Evolutionary conservation across 2,329 filamentous ascomycete species (phyloP).

Genomic region (Fusarium sacchari): DNA sequence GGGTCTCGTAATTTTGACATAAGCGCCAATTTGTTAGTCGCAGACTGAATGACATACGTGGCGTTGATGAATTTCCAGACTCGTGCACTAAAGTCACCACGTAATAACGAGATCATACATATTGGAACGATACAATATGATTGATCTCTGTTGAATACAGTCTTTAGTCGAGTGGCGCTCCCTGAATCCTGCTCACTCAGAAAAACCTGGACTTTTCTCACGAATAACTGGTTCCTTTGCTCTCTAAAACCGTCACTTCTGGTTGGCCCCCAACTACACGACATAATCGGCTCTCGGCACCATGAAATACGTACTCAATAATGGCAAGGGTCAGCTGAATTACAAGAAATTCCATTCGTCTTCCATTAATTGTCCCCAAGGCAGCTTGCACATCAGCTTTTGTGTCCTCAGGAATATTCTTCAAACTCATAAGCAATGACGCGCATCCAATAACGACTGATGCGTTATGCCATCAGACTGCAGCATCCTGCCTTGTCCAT

Average conservation of each 20-base stretch:
- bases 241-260: background rate
- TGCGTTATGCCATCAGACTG: background rate
- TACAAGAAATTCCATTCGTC: background rate
- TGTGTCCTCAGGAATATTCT: background rate
- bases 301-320: background rate
- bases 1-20: background rate
- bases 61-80: background rate
- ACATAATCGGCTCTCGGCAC: background rate
- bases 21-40: background rate
- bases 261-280: background rate
- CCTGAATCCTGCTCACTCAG: background rate
- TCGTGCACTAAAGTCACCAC: background rate
- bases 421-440: background rate
- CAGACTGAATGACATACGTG: background rate
- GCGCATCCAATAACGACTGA: background rate
- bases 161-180: background rate
- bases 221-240: background rate
- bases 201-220: background rate
- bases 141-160: fast-evolving
- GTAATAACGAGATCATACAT: fast-evolving
- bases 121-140: background rate
- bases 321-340: background rate
- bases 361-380: background rate
- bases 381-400: background rate
- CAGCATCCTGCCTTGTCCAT: background rate